Evolutionary conservation across 129 eudicot genomes (phyloP), one percentile per base, ranked within the genome.

Genomic region (Kitagawia praeruptora): DNA sequence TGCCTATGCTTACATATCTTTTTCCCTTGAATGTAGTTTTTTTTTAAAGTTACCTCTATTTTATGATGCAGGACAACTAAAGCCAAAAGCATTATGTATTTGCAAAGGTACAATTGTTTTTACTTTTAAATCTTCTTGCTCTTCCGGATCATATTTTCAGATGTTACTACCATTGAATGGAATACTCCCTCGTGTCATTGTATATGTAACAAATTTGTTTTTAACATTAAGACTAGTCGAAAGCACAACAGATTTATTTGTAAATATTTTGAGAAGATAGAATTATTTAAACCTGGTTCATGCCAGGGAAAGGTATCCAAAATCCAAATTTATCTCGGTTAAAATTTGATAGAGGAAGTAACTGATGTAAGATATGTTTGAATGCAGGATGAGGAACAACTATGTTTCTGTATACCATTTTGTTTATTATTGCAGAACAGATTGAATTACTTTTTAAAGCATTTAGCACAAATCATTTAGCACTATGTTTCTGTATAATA

Each of bases 31-130:
- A 40, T 79, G 80, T 40, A 15, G 63, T 77, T 45, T 28, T 53
- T 28, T 53, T 80, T 70, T 80, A 46, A 79, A 27, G 45, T 74
- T 44, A 18, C 82, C 37, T 70, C 9, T 86, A 27, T 80, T 34
- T 44, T 58, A 77, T 21, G 80, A 61, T 82, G 82, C 89, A 84
- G 90, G 90, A 86, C 79, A 82, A 74, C 82, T 78, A 88, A 83
- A 82, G 47, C 49, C 56, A 80, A 77, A 75, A 78, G 47, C 74
- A 67, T 47, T 31, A 41, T 48, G 71, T 40, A 44, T 84, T 31
- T 75, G 46, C 87, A 78, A 82, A 63, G 88, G 91, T 87, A 87
- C 75, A 23, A 4, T 56, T 46, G 28, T n/a, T 73, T 19, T 61
- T 74, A 14, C 73, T 39, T 28, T 63, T 34, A 63, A 70, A 16